Conservation (phyloP, 176 grass and related monocot species). For the Pharus latifolius region DNA sequence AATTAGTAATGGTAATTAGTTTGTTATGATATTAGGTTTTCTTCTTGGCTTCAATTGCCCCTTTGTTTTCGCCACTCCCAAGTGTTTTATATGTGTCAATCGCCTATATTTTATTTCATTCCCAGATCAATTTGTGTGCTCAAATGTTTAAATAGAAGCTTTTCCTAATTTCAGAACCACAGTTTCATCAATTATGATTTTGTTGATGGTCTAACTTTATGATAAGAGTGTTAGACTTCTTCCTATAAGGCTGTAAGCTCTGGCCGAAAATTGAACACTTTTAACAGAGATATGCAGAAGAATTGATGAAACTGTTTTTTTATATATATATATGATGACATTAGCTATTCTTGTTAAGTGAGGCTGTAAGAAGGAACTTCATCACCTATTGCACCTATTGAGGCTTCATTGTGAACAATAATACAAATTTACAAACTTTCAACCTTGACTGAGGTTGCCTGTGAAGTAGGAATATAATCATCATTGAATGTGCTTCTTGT, state of each 20-base stretch:
- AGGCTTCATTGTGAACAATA: too few relatives aligned
- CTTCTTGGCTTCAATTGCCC: slow-evolving; percentile 4
- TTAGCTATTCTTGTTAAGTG: not conserved
- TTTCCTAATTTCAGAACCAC: too few relatives aligned
- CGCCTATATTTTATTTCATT: not conserved
- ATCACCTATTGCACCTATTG: not conserved
- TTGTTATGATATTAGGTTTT: slow-evolving; percentile 25
- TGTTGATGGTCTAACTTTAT: not conserved
- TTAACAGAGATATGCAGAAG: too few relatives aligned
- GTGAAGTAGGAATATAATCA: too few relatives aligned
- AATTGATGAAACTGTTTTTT: too few relatives aligned
- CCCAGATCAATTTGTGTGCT: not conserved
- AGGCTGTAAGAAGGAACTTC: not conserved
- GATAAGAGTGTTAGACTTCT: too few relatives aligned
- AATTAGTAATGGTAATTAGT: slow-evolving; percentile 31
- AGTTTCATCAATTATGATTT: not conserved
- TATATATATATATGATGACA: too few relatives aligned
- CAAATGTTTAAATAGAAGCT: not conserved
- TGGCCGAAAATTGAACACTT: not conserved
- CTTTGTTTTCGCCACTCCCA: slow-evolving; percentile 3
- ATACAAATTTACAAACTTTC: too few relatives aligned
- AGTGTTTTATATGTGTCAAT: slow-evolving; percentile 20
- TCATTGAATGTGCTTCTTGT: too few relatives aligned
- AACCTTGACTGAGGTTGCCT: too few relatives aligned
- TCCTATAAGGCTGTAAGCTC: not conserved